Evolutionary conservation across 139 green algal species (phyloP).

Genomic region (Spirogloea muscicola): DNA sequence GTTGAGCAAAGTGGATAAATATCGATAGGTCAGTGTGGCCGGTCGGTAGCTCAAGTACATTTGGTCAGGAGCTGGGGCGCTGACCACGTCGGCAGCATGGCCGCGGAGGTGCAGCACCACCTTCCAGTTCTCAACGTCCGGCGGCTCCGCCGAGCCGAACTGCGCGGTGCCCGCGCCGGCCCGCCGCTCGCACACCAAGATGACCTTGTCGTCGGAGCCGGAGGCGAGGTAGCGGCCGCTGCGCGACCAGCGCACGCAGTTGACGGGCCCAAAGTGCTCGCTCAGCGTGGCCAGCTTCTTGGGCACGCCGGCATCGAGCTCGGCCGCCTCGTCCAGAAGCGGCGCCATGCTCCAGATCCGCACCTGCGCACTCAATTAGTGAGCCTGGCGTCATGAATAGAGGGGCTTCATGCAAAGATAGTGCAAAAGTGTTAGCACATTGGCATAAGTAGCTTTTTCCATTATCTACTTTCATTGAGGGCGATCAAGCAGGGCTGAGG

Average conservation of each 20-base stretch:
- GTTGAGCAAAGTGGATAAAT: too few species aligned
- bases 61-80: neutral
- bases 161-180: constrained; percentile 47
- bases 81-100: constrained; percentile 74
- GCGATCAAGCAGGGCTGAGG: too few species aligned
- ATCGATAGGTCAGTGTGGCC: too few species aligned
- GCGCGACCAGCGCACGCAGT: constrained; percentile 75
- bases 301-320: constrained; percentile 53
- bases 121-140: constrained; percentile 86
- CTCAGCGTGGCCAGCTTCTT: constrained; percentile 71
- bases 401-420: too few species aligned
- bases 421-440: too few species aligned
- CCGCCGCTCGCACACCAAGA: constrained; percentile 66
- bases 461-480: too few species aligned
- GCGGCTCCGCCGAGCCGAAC: constrained; percentile 60
- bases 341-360: constrained; percentile 54
- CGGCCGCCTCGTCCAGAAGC: constrained; percentile 55
- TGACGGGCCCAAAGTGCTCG: constrained; percentile 72
- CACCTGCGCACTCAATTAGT: too few species aligned
- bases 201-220: constrained; percentile 72
- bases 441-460: too few species aligned
- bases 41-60: too few species aligned
- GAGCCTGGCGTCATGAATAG: too few species aligned
- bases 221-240: constrained; percentile 61
- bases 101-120: constrained; percentile 56